phyloP scores from a whole-genome alignment of 768 basidiomycete species.

The Xerocomus brunneocitrinus region DNA sequence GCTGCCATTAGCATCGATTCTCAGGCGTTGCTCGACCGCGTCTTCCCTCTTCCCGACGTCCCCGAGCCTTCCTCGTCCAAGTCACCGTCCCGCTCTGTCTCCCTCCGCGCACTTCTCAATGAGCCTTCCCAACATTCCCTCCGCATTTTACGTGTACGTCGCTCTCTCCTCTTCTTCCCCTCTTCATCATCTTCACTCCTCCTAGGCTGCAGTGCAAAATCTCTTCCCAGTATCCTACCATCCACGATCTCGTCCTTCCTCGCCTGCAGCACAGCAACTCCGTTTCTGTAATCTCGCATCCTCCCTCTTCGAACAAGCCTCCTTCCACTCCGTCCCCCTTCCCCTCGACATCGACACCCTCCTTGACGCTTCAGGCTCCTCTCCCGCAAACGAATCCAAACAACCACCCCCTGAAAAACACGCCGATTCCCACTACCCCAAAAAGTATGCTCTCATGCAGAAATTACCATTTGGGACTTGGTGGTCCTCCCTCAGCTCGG shows the following conservation, averaged over 20 bases:
- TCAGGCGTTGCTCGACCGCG: conserved; percentile 76
- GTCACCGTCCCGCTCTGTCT: conserved; percentile 33
- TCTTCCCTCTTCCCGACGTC: conserved; percentile 53
- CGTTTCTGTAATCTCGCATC: conserved; percentile 72
- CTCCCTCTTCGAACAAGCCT: conserved; percentile 68
- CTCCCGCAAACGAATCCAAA: conserved; percentile 20
- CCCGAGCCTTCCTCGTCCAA: conserved; percentile 37
- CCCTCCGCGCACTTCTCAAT: conserved; percentile 54
- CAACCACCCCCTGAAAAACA: conserved; percentile 23
- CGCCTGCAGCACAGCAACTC: conserved; percentile 63
- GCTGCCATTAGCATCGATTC: conserved; percentile 51
- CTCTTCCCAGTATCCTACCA: conserved; percentile 66
- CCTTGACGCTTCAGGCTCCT: conserved; percentile 26
- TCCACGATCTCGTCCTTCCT: conserved; percentile 58
- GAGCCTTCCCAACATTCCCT: conserved; percentile 52
- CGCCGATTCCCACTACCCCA: conserved; percentile 30
- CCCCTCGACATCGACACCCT: conserved; percentile 45
- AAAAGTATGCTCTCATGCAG: conserved; percentile 74
- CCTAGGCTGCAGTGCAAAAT: conserved; percentile 58
- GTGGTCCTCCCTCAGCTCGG: conserved; percentile 69
- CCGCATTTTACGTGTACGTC: conserved; percentile 51
- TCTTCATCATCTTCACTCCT: conserved; percentile 20
- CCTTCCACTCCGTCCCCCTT: conserved; percentile 42
- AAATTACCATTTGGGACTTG: conserved; percentile 72
- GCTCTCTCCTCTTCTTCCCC: conserved; percentile 11